Evolutionary conservation across 768 basidiomycete species (phyloP).

Genomic region (Mycena pura): DNA sequence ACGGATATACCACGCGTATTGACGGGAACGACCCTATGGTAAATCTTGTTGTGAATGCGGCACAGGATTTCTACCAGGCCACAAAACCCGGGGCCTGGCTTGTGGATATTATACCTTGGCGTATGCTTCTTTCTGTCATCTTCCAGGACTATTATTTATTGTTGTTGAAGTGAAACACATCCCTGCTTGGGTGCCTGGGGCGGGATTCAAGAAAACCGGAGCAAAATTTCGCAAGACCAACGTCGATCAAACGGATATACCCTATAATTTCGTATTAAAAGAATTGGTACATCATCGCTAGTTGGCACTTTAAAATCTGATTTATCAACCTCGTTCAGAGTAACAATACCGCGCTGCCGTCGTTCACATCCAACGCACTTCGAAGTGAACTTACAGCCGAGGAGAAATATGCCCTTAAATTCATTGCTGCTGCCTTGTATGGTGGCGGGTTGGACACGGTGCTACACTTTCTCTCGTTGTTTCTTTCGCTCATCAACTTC

Average conservation of each 20-base stretch:
- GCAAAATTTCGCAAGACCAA: background rate
- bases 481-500: background rate
- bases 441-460: conserved; percentile 1
- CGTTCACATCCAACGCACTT: background rate
- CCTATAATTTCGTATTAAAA: too few species aligned
- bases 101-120: too few species aligned
- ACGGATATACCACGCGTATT: too few species aligned
- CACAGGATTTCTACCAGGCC: conserved; percentile 1
- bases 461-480: background rate
- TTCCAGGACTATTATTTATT: too few species aligned
- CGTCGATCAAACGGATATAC: too few species aligned
- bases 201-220: conserved; percentile 1
- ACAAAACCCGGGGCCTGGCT: too few species aligned
- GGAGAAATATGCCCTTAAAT: conserved; percentile 1
- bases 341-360: background rate
- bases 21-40: too few species aligned
- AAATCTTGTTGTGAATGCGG: background rate
- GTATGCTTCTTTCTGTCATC: too few species aligned
- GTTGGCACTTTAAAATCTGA: too few species aligned
- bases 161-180: too few species aligned
- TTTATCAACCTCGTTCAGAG: background rate
- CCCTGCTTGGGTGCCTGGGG: background rate
- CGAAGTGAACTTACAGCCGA: background rate
- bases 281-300: too few species aligned
- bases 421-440: background rate